Evolutionary conservation across 805 yeast species (phyloP), one percentile per base, ranked within the genome.

Genomic region (Pichia thaimueangensis): DNA sequence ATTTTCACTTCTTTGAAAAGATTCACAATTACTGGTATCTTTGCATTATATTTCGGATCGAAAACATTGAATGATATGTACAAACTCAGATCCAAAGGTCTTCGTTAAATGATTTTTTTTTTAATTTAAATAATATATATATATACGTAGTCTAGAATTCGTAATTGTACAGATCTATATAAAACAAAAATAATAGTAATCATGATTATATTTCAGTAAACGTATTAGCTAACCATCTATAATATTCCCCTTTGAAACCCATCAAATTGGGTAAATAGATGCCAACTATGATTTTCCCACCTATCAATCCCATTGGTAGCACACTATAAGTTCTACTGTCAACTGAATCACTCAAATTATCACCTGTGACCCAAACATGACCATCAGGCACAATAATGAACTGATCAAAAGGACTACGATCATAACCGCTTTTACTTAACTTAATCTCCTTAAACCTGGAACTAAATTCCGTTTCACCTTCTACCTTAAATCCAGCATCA

Each of bases 301-400:
- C 80, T 3, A 93, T 80, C 30, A 93, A 65, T 0, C 81, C 97
- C 79, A 87, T 69, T 2, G 98, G 97, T 28, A 93, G 65, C n/a
- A 82, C 86, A 30, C 89, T 85, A 58, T 93, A 93, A 0, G 86
- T 77, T 51, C 98, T 69, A 5, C 96, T 86, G 55, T 93, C 99
- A 37, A 89, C 66, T 17, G 96, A 86, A 51, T 82, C 87, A 22
- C 86, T 74, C 44, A 91, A 63, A 57, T 93, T 93, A 57, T 93
- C 99, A 2, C 99, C 99, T 0, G 97, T 87, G 3, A 89, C 82
- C 97, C 97, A 93, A 37, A 86, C 85, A 62, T 93, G 98, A 3
- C 98, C 98, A 51, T 80, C 77, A 1, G 98, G 98, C 0, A 93
- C 89, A 43, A 67, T 70, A 8, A 91, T 79, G 59, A 69, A 86